These are phyloP conservation scores for Coemansia sp. DNA, from an alignment of 192 early-diverging fungal species.

Conservation along the genomic window DNA sequence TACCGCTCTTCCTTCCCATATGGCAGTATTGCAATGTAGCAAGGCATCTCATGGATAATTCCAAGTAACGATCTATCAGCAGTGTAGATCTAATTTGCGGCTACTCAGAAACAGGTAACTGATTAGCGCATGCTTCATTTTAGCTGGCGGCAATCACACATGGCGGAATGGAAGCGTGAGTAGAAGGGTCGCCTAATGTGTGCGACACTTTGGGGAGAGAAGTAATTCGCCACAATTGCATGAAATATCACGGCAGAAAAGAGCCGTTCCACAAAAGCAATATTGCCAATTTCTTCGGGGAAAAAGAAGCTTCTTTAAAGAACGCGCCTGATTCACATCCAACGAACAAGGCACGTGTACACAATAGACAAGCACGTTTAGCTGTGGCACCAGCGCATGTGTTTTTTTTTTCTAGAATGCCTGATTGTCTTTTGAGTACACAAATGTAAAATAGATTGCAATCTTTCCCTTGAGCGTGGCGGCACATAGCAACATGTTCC, in stretches of 20 bases:
- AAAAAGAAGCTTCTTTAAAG: conserved; percentile 3
- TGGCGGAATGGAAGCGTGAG: neutral
- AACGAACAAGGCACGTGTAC: conserved; percentile 4
- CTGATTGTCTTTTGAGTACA: neutral
- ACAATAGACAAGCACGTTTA: neutral
- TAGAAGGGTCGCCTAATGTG: neutral
- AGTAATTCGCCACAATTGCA: neutral
- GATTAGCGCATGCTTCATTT: neutral
- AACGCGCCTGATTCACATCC: neutral
- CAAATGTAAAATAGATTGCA: neutral
- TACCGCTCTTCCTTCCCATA: neutral
- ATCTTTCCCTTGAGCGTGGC: neutral
- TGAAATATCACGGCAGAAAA: neutral
- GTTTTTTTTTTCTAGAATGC: neutral
- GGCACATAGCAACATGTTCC: neutral
- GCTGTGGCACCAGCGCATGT: neutral
- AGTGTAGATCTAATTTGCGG: neutral
- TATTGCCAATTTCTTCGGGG: neutral
- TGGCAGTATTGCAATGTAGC: neutral
- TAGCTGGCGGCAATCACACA: neutral
- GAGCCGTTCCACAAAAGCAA: neutral
- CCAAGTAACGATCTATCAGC: too few relatives aligned
- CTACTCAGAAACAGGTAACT: neutral
- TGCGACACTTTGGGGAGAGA: neutral
- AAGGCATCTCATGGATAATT: too few relatives aligned